Conservation (phyloP, 2,329 filamentous ascomycete genomes). For the Colletotrichum cuscutae region DNA sequence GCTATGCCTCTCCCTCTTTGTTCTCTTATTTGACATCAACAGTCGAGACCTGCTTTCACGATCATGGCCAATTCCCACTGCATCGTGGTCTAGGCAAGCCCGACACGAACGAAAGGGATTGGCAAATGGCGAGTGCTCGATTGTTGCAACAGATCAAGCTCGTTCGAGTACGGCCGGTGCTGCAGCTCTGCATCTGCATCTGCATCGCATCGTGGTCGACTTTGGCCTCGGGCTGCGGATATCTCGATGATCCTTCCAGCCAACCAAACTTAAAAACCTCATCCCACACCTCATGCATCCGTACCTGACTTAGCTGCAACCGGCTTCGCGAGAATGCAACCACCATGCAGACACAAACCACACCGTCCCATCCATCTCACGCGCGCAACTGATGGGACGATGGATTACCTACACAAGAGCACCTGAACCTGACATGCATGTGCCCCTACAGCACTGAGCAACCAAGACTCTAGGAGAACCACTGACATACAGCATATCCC, state of each 20-base stretch:
- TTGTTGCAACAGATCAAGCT: background rate
- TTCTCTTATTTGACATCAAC: slow-evolving; percentile 7
- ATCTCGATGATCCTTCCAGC: slow-evolving; percentile 23
- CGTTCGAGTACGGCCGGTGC: background rate
- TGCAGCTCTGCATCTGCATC: background rate
- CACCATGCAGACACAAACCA: slow-evolving; percentile 15
- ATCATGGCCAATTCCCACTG: background rate
- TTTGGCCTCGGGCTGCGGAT: slow-evolving; percentile 2
- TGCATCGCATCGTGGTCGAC: background rate
- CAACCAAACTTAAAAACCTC: background rate
- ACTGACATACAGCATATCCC: slow-evolving; percentile 18
- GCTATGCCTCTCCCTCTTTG: slow-evolving; percentile 5
- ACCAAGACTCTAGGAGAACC: background rate
- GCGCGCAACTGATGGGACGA: background rate
- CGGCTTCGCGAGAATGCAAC: slow-evolving; percentile 21
- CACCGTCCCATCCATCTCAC: background rate
- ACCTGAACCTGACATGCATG: slow-evolving; percentile 6
- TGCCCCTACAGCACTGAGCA: background rate
- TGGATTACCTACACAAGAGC: background rate
- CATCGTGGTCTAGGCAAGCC: background rate
- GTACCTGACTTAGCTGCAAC: slow-evolving; percentile 29
- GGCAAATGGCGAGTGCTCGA: slow-evolving; percentile 1
- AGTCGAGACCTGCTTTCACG: slow-evolving; percentile 3
- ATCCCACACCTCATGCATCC: slow-evolving; percentile 12
- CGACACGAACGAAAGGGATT: background rate